Evolutionary conservation across 2,329 filamentous ascomycete species (phyloP).

Genomic region (Fusarium chlamydosporum): DNA sequence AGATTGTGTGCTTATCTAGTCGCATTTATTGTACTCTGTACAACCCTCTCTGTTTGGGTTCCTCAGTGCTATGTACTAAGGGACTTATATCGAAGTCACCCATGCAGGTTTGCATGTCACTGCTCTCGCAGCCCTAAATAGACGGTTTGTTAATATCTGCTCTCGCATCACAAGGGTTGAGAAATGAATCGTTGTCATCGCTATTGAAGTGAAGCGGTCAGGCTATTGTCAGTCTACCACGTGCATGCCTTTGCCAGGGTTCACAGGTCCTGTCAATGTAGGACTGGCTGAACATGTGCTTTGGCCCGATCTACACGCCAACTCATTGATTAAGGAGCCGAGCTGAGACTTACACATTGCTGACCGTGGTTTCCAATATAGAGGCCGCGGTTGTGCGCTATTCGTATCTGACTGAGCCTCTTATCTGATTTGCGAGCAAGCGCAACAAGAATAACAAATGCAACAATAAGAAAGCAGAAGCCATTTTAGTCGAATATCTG

Average conservation of each 20-base stretch:
- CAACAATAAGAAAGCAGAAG: not conserved
- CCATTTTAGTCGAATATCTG: not conserved
- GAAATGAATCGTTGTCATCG: not conserved
- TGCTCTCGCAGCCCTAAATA: not conserved
- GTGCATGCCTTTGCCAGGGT: not conserved
- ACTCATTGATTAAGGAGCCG: not conserved
- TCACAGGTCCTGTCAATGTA: not conserved
- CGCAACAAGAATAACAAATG: not conserved
- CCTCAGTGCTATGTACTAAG: not conserved
- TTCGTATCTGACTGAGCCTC: not conserved
- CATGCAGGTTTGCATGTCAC: conserved; percentile 3
- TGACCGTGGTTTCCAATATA: not conserved
- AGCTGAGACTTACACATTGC: not conserved
- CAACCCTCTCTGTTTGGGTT: conserved; percentile 1
- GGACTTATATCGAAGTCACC: not conserved
- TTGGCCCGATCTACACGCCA: not conserved
- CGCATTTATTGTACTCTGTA: not conserved
- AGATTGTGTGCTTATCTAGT: not conserved
- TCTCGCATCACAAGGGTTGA: too few species aligned
- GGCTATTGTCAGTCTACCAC: not conserved
- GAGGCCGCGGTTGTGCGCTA: not conserved
- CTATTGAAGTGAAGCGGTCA: not conserved
- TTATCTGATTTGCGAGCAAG: not conserved
- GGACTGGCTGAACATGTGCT: not conserved
- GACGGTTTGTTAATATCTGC: not conserved